A percentile compares a stretch with the other conserved stretches of the same genome.
phyloP scores from a whole-genome alignment of 257 asterid species.

The Petrea volubilis region DNA sequence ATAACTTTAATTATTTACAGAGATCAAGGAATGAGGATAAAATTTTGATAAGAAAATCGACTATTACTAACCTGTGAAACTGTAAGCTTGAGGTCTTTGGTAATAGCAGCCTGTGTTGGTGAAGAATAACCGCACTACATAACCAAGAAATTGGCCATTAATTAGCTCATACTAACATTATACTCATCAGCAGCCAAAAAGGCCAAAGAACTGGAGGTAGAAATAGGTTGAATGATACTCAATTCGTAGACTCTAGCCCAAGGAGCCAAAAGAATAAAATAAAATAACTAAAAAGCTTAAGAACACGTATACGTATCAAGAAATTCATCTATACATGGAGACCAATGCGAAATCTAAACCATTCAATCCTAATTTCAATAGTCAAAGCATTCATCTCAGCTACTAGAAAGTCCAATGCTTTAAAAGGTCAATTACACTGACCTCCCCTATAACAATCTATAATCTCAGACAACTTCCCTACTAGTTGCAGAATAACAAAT shows the following conservation, averaged over 20 bases:
- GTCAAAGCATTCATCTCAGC: background rate
- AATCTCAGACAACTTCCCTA: too few species aligned
- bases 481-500: too few species aligned
- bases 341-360: background rate
- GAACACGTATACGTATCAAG: background rate
- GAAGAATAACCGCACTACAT: slow-evolving; percentile 87
- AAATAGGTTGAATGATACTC: background rate
- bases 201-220: background rate
- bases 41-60: slow-evolving; percentile 9
- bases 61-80: slow-evolving; percentile 70
- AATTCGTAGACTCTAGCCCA: background rate
- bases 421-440: too few species aligned
- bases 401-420: background rate
- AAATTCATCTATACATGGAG: background rate
- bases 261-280: too few species aligned
- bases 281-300: background rate
- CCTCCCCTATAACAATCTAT: too few species aligned
- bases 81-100: slow-evolving; percentile 64
- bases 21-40: background rate
- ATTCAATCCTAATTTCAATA: background rate
- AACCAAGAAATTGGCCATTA: slow-evolving; percentile 26
- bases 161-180: background rate
- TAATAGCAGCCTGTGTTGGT: slow-evolving; percentile 76
- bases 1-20: slow-evolving; percentile 19
- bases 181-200: background rate